Evolutionary conservation across 2,329 filamentous ascomycete species (phyloP), one percentile per base, ranked within the genome.

Genomic region (Fusarium sororula): DNA sequence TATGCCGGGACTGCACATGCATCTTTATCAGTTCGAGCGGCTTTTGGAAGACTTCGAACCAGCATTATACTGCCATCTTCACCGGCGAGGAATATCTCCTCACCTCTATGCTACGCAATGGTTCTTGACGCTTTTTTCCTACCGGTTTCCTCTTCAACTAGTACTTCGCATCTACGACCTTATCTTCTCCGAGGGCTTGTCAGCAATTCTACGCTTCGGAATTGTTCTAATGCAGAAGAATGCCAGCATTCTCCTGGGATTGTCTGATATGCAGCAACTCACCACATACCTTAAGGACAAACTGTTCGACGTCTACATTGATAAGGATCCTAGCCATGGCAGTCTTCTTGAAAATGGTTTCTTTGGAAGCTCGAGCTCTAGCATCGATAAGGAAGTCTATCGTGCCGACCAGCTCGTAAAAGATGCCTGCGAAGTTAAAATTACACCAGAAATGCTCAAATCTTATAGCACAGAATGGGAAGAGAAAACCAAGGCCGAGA

Each of bases 111-210:
- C 96, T 50, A 99, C 96, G 0, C 96, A 99, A 82, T 99, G 96
- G 96, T 99, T 99, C 83, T 88, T 99, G 56, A 99, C 96, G 0
- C 88, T 99, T n/a, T 99, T 99, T 80, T 95, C 96, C 38, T 99
- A 99, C 82, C 93, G 97, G 47, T 99, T 99, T 82, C 96, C 96
- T 14, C 88, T 99, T 13, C 96, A 99, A 80, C 90, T 99, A 15
- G 96, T 99, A 12, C 91, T 99, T 66, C 93, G 96, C 38, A 97
- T 99, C 57, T 99, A 98, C 83, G 96, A 99, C 80, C 85, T 99
- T 63, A 96, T 99, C 58, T 87, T 99, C 24, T 96, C 94, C 53
- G 96, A 98, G 82, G 96, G 97, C 6, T 87, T 99, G 22, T 94
- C 95, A 60, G 96, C 96, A 1, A 96, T 99, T 75, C 86, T 99